Evolutionary conservation across 140 eudicot species (phyloP).

Genomic region (Bidens hawaiensis): DNA sequence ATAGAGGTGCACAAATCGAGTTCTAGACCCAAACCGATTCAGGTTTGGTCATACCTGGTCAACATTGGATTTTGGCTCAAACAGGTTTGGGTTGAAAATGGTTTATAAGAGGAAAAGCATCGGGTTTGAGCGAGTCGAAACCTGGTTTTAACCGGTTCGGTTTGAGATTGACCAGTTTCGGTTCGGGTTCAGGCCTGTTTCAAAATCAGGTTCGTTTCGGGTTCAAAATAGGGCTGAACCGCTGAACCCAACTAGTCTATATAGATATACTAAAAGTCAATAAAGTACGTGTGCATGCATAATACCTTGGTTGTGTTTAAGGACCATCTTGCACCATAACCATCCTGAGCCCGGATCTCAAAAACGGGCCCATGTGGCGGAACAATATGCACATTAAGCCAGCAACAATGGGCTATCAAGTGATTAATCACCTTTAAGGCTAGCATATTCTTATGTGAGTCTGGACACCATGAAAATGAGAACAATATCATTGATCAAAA

Average conservation of each 20-base stretch:
- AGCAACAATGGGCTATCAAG: conserved; percentile 48
- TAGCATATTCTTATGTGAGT: conserved; percentile 51
- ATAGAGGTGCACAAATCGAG: too few relatives aligned
- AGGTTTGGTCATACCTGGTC: too few relatives aligned
- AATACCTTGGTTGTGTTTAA: conserved; percentile 60
- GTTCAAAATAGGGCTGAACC: too few relatives aligned
- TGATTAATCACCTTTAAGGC: conserved; percentile 51
- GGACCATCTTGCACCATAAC: conserved; percentile 94
- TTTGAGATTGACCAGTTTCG: too few relatives aligned
- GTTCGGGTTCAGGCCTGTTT: too few relatives aligned
- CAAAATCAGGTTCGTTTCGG: too few relatives aligned
- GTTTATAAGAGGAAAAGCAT: too few relatives aligned
- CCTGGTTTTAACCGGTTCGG: too few relatives aligned
- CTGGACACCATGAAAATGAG: conserved; percentile 37
- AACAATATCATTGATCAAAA: conserved; percentile 6
- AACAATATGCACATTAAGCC: conserved; percentile 76
- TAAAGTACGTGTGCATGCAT: neutral
- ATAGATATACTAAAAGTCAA: neutral
- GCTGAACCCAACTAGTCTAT: neutral
- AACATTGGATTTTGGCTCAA: too few relatives aligned
- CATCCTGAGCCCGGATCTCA: conserved; percentile 68
- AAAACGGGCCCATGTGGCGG: conserved; percentile 74
- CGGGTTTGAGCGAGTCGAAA: too few relatives aligned
- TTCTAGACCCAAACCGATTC: too few relatives aligned
- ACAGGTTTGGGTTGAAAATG: too few relatives aligned